Evolutionary conservation across 2,329 filamentous ascomycete genomes (phyloP).

Genomic region (Geosmithia morbida): DNA sequence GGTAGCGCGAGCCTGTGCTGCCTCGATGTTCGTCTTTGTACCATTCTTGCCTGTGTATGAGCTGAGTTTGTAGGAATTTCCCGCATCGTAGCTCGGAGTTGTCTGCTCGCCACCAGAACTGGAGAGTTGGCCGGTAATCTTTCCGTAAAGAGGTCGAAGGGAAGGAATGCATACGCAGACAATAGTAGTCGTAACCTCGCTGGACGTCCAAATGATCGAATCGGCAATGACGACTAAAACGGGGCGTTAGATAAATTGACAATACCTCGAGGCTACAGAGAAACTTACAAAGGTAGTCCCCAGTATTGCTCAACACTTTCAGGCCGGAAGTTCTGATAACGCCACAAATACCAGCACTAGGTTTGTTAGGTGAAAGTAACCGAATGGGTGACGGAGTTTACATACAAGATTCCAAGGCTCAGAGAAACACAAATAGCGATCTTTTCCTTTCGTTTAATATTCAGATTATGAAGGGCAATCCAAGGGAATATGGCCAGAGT

Average conservation of each 20-base stretch:
- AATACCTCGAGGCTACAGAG: too few relatives aligned
- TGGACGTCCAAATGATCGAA: neutral
- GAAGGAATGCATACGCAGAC: neutral
- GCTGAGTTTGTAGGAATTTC: neutral
- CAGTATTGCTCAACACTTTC: neutral
- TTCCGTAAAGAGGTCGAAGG: constrained; percentile 2
- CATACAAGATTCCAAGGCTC: constrained; percentile 1
- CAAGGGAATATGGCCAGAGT: neutral
- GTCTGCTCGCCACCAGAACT: constrained; percentile 4
- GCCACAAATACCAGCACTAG: constrained; percentile 1
- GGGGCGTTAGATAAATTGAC: neutral
- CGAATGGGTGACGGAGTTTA: neutral
- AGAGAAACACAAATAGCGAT: constrained; percentile 1
- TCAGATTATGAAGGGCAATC: constrained; percentile 1
- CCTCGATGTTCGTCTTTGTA: neutral
- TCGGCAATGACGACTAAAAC: neutral
- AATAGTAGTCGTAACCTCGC: constrained; percentile 4
- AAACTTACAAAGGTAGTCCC: constrained; percentile 1
- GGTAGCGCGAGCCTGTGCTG: neutral
- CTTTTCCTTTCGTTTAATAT: constrained; percentile 1
- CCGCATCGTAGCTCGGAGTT: neutral
- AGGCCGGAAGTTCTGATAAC: constrained; percentile 1
- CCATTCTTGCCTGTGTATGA: neutral
- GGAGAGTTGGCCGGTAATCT: constrained; percentile 5
- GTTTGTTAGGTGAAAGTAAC: neutral